Conservation (phyloP, 1,139 yeast species). For the Lodderomyces margitis region DNA sequence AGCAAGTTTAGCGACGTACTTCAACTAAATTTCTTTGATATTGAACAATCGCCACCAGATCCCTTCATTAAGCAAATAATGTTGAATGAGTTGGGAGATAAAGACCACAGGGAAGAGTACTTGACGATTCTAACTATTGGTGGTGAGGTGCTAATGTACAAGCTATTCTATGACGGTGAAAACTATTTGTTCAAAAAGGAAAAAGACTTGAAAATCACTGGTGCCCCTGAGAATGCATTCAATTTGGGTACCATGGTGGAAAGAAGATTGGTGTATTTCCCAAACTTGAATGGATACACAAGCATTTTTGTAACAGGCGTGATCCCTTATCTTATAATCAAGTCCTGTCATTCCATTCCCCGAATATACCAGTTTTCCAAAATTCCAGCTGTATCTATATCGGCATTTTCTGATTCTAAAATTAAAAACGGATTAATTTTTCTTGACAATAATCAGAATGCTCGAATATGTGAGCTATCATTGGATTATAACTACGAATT, state of each 20-base stretch:
- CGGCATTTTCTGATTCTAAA: slow-evolving; percentile 43
- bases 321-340: slow-evolving; percentile 66
- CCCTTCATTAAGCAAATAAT: slow-evolving; percentile 73
- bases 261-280: slow-evolving; percentile 62
- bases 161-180: slow-evolving; percentile 52
- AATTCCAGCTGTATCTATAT: slow-evolving; percentile 62
- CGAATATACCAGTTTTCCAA: slow-evolving; percentile 67
- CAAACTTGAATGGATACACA: slow-evolving; percentile 56
- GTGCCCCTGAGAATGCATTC: slow-evolving; percentile 77
- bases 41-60: slow-evolving; percentile 63
- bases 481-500: slow-evolving; percentile 56
- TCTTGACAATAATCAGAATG: slow-evolving; percentile 69
- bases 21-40: slow-evolving; percentile 55
- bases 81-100: slow-evolving; percentile 65
- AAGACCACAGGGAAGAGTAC: slow-evolving; percentile 51
- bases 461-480: slow-evolving; percentile 66
- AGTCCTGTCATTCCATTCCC: slow-evolving; percentile 63
- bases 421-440: slow-evolving; percentile 60
- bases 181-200: slow-evolving; percentile 49
- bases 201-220: slow-evolving; percentile 52
- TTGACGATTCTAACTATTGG: slow-evolving; percentile 73
- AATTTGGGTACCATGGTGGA: slow-evolving; percentile 68
- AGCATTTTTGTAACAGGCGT: slow-evolving; percentile 74
- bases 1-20: slow-evolving; percentile 56
- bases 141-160: slow-evolving; percentile 73